A percentile compares a stretch with the other conserved stretches of the same genome.
These are phyloP conservation scores for Luffa aegyptiaca DNA, from an alignment of 306 rosid species.

Conservation along the genomic window DNA sequence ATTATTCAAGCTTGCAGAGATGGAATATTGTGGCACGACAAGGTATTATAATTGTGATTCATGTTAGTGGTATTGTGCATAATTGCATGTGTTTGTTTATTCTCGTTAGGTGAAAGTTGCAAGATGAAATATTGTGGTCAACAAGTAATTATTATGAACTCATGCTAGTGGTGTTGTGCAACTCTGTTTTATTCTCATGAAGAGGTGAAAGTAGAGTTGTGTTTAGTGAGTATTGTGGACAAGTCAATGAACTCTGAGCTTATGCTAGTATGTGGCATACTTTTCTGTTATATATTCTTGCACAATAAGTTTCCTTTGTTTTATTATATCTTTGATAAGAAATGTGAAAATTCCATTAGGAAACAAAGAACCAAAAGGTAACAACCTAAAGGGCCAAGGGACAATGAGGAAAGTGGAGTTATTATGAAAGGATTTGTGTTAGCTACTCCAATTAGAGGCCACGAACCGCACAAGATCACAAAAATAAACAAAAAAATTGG, in stretches of 20 bases:
- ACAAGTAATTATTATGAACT: not conserved
- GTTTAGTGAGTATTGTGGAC: not conserved
- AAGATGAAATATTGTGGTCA: not conserved
- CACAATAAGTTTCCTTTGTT: not conserved
- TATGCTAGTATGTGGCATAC: not conserved
- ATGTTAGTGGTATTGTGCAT: not conserved
- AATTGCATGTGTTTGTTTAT: not conserved
- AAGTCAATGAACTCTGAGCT: not conserved
- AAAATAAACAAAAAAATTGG: too few relatives aligned
- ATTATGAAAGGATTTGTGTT: too few relatives aligned
- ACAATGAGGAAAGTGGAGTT: too few relatives aligned
- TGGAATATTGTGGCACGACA: conserved; percentile 91
- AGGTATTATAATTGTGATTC: conserved; percentile 36
- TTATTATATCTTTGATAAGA: too few relatives aligned
- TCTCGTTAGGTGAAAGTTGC: not conserved
- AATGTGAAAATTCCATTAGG: too few relatives aligned
- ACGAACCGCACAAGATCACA: too few relatives aligned
- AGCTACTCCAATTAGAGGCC: too few relatives aligned
- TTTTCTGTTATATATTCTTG: not conserved
- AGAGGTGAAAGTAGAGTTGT: not conserved
- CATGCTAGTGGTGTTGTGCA: not conserved
- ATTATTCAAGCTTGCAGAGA: conserved; percentile 70
- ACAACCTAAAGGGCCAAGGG: too few relatives aligned
- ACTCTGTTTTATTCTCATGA: not conserved
- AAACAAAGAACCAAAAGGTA: too few relatives aligned